phyloP scores from a whole-genome alignment of 164 flowering plant genomes.

The Stephania japonica region DNA sequence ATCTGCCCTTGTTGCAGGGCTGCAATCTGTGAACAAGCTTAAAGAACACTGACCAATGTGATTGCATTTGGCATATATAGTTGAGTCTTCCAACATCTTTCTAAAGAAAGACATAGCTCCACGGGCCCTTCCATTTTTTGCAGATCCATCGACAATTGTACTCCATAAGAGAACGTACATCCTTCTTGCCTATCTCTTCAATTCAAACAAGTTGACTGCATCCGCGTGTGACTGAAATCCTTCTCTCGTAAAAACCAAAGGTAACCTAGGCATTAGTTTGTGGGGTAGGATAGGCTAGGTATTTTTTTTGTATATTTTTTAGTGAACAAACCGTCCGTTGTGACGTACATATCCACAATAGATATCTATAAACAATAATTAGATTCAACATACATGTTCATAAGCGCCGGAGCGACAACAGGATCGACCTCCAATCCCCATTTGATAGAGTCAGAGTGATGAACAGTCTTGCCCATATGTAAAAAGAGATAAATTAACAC shows the following conservation, averaged over 20 bases:
- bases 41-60: slow-evolving; percentile 21
- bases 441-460: slow-evolving; percentile 14
- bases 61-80: slow-evolving; percentile 13
- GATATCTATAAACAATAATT: slow-evolving; percentile 13
- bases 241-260: no score
- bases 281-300: no score
- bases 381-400: slow-evolving; percentile 14
- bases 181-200: slow-evolving; percentile 14
- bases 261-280: no score
- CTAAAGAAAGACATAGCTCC: slow-evolving; percentile 15
- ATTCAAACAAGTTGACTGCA: slow-evolving; percentile 12
- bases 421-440: slow-evolving; percentile 12
- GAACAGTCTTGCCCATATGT: slow-evolving; percentile 12
- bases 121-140: slow-evolving; percentile 13
- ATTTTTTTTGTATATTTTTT: no score
- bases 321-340: no score
- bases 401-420: slow-evolving; percentile 16
- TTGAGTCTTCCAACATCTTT: slow-evolving; percentile 12
- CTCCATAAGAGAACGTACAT: slow-evolving; percentile 23
- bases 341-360: slow-evolving; percentile 18
- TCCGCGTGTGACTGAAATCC: slow-evolving; percentile 7
- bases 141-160: slow-evolving; percentile 16
- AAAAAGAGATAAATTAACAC: slow-evolving; percentile 5
- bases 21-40: slow-evolving; percentile 17
- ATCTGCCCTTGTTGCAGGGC: slow-evolving; percentile 19